Conservation (phyloP, 192 early-diverging fungal genomes). For the Powellomyces hirtus region DNA sequence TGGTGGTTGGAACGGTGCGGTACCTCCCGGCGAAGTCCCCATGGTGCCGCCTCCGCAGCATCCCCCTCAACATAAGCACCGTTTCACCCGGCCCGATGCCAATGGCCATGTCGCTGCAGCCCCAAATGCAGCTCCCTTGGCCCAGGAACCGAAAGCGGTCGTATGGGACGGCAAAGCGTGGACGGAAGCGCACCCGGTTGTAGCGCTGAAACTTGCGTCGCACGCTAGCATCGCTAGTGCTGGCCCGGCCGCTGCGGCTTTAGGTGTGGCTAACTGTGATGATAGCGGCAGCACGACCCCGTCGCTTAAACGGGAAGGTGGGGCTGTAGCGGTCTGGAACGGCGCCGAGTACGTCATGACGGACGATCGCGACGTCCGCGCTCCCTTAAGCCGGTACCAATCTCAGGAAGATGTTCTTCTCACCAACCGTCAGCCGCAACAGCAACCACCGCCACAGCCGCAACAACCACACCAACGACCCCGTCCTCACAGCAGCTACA, state of each 20-base stretch:
- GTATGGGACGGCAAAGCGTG: conserved; percentile 17
- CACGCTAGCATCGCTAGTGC: neutral
- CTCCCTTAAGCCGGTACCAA: too few relatives aligned
- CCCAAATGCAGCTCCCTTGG: too few relatives aligned
- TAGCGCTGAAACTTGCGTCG: conserved; percentile 13
- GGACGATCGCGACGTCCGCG: conserved; percentile 4
- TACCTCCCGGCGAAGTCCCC: neutral
- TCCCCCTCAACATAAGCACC: neutral
- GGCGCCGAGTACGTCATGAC: conserved; percentile 5
- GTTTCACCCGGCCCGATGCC: too few relatives aligned
- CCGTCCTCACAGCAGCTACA: too few relatives aligned
- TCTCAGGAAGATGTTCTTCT: too few relatives aligned
- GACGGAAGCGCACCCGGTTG: conserved; percentile 16
- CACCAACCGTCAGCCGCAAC: neutral
- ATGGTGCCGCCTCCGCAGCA: neutral
- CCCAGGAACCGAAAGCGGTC: conserved; percentile 6
- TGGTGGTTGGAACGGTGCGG: conserved; percentile 10
- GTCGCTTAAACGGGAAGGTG: conserved; percentile 14
- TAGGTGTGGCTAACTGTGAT: neutral
- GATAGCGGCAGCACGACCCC: too few relatives aligned
- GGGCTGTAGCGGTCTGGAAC: conserved; percentile 18
- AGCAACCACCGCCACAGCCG: too few relatives aligned
- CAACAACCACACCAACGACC: too few relatives aligned
- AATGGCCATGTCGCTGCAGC: too few relatives aligned
- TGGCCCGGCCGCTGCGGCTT: neutral